Conservation (phyloP, 2,329 filamentous ascomycete species). For the Orbilia ellipsospora region DNA sequence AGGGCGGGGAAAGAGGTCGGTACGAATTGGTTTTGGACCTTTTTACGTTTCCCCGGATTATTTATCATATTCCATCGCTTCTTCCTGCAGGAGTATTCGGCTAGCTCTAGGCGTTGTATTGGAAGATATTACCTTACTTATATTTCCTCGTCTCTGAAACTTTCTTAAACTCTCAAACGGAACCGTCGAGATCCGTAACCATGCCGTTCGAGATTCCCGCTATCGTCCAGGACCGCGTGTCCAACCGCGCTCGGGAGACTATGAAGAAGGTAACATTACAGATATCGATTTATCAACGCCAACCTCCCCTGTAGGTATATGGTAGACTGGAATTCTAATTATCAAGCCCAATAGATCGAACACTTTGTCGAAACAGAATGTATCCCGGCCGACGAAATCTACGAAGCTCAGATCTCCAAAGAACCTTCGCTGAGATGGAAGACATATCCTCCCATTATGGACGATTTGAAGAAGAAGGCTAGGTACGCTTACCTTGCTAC, state of each 20-base stretch:
- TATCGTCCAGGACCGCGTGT: slow-evolving; percentile 58
- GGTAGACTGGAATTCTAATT: background rate
- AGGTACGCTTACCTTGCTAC: slow-evolving; percentile 60
- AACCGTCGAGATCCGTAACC: slow-evolving; percentile 8
- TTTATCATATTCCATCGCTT: too few relatives aligned
- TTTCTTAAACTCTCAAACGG: too few relatives aligned
- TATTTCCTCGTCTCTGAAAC: too few relatives aligned
- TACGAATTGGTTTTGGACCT: too few relatives aligned
- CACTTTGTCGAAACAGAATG: slow-evolving; percentile 97
- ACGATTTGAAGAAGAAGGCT: slow-evolving; percentile 88
- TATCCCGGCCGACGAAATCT: slow-evolving; percentile 58
- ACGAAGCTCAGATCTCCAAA: slow-evolving; percentile 59
- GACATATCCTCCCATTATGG: slow-evolving; percentile 80
- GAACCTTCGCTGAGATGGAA: slow-evolving; percentile 62
- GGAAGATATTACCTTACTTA: too few relatives aligned
- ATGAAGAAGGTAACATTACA: slow-evolving; percentile 57
- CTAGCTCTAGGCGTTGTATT: too few relatives aligned
- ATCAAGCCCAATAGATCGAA: slow-evolving; percentile 70
- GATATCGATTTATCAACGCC: background rate
- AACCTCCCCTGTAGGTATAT: background rate
- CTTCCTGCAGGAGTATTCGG: too few relatives aligned
- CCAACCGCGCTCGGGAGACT: slow-evolving; percentile 58
- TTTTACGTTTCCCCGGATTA: too few relatives aligned
- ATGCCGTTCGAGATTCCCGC: slow-evolving; percentile 57
- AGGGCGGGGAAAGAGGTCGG: slow-evolving; percentile 11